These are phyloP conservation scores for Hydrangea macrophylla DNA, from an alignment of 148 eudicot species.

Conservation along the genomic window DNA sequence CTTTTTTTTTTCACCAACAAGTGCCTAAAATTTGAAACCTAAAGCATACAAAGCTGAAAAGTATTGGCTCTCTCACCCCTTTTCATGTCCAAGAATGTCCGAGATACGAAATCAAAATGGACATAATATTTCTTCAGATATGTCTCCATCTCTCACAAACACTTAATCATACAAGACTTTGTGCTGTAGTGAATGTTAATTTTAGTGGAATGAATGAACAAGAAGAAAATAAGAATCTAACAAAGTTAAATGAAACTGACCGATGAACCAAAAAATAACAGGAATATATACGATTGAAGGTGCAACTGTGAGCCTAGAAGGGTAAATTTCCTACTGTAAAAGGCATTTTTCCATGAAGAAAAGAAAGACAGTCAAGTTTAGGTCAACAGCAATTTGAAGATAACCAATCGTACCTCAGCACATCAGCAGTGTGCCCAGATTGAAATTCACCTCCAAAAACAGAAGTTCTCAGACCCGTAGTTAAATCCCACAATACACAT, in stretches of 20 bases:
- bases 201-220: too few species aligned
- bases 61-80: neutral
- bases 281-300: conserved; percentile 1
- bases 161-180: neutral
- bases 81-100: neutral
- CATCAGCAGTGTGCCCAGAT: conserved; percentile 94
- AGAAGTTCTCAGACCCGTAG: conserved; percentile 89
- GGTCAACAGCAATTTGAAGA: neutral
- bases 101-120: too few species aligned
- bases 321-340: conserved; percentile 5
- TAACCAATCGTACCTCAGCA: conserved; percentile 58
- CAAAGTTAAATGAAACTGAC: too few species aligned
- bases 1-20: too few species aligned
- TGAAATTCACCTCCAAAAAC: conserved; percentile 99
- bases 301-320: too few species aligned
- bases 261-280: neutral
- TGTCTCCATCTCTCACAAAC: neutral
- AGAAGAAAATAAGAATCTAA: neutral
- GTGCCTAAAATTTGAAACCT: too few species aligned
- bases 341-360: neutral
- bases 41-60: neutral
- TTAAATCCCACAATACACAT: conserved; percentile 92
- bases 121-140: neutral
- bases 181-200: too few species aligned
- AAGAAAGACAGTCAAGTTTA: conserved; percentile 2